Evolutionary conservation across 2,329 filamentous ascomycete species (phyloP), one percentile per base, ranked within the genome.

Genomic region (Ilyonectria mors-panacis): DNA sequence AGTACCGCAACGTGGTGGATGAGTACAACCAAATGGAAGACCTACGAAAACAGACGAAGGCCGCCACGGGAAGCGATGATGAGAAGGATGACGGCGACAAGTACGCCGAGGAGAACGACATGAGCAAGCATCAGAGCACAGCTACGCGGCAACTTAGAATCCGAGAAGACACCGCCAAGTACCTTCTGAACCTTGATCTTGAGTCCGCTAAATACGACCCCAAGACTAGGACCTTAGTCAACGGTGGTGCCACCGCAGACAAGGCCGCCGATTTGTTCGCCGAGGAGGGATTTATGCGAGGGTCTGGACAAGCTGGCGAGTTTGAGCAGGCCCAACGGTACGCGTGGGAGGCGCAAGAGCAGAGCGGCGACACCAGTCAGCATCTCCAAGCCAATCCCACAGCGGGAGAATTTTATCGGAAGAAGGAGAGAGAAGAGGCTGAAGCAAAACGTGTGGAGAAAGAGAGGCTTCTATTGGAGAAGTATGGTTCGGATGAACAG

Each of bases 191-290:
- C 78, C 88, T 99, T 30, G 96, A 99, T 78, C 87, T 97, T 3
- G 96, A 99, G 76, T 98, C 95, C 1, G 96, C 97, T 2, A 97
- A 97, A 80, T 99, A 99, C 82, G 95, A 99, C 77, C 96, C 96
- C 0, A 99, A 99, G 79, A 98, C 95, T 13, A 89, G 96, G 75
- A 92, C 93, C 9, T 94, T 99, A 86, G 92, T 97, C 23, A 94
- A 97, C 77, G 91, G 89, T 69, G 94, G 94, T 54, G 94, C 93
- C 7, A 93, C 91, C 35, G 89, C 89, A 23, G 94, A 97, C 82
- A 92, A 91, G 73, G 93, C 93, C 3, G 93, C 95, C 8, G 90
- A 92, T 33, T 82, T 97, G 6, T 95, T 96, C 63, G 95, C 95
- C 4, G 96, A 98, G 75, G 95, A 98, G 75, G 95, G 95, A 51